Evolutionary conservation across 805 yeast genomes (phyloP).

Genomic region (Metschnikowia dekortorum): DNA sequence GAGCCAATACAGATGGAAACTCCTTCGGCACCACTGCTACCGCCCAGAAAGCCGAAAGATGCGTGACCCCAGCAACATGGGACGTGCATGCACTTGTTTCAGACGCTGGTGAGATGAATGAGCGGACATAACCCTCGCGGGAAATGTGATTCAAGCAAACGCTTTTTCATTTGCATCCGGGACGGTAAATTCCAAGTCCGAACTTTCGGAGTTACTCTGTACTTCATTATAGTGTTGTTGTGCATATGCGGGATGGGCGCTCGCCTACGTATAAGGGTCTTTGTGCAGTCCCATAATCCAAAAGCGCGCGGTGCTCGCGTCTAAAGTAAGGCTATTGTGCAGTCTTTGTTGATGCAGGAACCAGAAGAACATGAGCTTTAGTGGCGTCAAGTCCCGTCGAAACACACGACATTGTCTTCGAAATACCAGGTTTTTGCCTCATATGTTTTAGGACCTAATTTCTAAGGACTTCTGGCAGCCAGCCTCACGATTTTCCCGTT

Average conservation of each 20-base stretch:
- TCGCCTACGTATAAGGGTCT: background rate
- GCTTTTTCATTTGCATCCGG: background rate
- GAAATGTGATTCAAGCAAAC: no score
- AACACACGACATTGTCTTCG: background rate
- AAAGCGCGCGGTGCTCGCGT: constrained; percentile 1
- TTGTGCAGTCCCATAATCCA: background rate
- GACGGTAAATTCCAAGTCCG: background rate
- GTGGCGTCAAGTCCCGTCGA: background rate
- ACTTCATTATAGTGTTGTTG: background rate
- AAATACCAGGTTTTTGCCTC: background rate
- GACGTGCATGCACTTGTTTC: background rate
- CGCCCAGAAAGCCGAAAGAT: background rate
- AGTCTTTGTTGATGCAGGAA: constrained; percentile 1
- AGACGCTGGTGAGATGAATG: background rate
- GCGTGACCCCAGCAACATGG: background rate
- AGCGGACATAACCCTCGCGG: background rate
- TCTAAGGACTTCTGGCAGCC: no score
- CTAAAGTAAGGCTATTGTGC: background rate
- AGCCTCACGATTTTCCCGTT: no score
- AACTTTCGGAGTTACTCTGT: background rate
- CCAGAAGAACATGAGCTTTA: background rate
- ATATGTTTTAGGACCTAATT: background rate
- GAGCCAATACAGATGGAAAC: background rate
- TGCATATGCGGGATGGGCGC: constrained; percentile 1
- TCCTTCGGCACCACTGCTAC: background rate